Percentiles rank a stretch among this genome's conserved stretches.
phyloP scores from a whole-genome alignment of 768 basidiomycete genomes.

The Pulveroboletus sp. region DNA sequence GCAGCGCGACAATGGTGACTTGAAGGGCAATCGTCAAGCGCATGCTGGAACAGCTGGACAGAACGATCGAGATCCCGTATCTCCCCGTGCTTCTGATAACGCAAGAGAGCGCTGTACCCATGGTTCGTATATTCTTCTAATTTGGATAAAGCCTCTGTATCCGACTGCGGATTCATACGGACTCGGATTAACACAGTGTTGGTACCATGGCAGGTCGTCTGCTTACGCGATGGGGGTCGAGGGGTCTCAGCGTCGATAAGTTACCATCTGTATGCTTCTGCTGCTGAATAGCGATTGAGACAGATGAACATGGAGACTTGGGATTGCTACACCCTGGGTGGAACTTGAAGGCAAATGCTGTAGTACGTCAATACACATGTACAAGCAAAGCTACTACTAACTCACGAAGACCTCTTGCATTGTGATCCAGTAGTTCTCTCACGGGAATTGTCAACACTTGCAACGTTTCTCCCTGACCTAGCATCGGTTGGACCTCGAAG shows the following conservation, averaged over 20 bases:
- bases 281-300: neutral
- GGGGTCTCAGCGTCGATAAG: no score
- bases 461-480: neutral
- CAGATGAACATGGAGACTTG: neutral
- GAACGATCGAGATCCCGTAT: neutral
- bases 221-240: neutral
- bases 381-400: neutral
- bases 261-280: neutral
- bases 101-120: neutral
- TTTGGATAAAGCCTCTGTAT: no score
- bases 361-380: neutral
- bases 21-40: neutral
- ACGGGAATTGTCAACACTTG: neutral
- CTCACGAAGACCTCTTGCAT: neutral
- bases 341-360: neutral
- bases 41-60: neutral
- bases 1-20: slow-evolving; percentile 3
- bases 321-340: neutral
- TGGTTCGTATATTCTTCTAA: neutral
- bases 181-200: no score
- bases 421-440: neutral
- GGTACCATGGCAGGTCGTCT: neutral
- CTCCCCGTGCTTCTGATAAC: neutral
- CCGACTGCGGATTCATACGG: neutral
- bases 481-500: neutral